These are phyloP conservation scores for Neurospora sp. DNA, from an alignment of 495 filamentous ascomycete genomes.

Conservation along the genomic window DNA sequence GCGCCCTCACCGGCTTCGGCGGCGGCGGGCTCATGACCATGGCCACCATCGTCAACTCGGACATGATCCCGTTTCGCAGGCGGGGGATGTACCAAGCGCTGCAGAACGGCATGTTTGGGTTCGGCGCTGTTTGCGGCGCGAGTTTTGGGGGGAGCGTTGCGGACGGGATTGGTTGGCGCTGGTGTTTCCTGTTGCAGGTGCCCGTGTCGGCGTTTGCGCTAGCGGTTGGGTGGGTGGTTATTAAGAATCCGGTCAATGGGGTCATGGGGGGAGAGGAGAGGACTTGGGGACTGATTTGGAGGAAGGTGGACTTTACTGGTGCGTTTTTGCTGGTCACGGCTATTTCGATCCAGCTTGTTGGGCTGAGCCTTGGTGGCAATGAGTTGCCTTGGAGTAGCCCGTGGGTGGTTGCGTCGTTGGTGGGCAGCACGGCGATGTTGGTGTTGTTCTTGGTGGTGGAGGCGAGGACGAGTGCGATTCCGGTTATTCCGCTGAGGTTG, in stretches of 20 bases:
- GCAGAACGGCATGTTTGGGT: constrained; percentile 53
- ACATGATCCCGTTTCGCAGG: constrained; percentile 53
- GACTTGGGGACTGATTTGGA: constrained; percentile 32
- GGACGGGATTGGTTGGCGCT: constrained; percentile 41
- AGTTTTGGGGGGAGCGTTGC: constrained; percentile 40
- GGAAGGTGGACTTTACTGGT: constrained; percentile 47
- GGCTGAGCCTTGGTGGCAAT: constrained; percentile 52
- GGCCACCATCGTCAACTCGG: constrained; percentile 57
- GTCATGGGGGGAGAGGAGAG: constrained; percentile 9
- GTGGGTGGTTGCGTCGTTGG: constrained; percentile 44
- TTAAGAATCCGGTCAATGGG: constrained; percentile 29
- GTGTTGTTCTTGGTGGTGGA: constrained; percentile 44
- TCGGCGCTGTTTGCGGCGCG: constrained; percentile 40
- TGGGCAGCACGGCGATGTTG: constrained; percentile 41
- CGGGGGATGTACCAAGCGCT: constrained; percentile 56
- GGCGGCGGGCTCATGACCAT: constrained; percentile 54
- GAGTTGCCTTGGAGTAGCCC: constrained; percentile 48
- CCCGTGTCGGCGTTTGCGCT: constrained; percentile 46
- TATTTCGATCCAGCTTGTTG: constrained; percentile 48
- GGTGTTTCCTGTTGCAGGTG: constrained; percentile 40
- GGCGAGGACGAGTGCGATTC: constrained; percentile 47
- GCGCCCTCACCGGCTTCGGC: constrained; percentile 45
- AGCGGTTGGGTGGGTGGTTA: constrained; percentile 41
- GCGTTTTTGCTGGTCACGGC: constrained; percentile 46
- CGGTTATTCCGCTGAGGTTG: constrained; percentile 50